Evolutionary conservation across 1,139 yeast genomes (phyloP), one percentile per base, ranked within the genome.

Genomic region (Taiozyma sp.): DNA sequence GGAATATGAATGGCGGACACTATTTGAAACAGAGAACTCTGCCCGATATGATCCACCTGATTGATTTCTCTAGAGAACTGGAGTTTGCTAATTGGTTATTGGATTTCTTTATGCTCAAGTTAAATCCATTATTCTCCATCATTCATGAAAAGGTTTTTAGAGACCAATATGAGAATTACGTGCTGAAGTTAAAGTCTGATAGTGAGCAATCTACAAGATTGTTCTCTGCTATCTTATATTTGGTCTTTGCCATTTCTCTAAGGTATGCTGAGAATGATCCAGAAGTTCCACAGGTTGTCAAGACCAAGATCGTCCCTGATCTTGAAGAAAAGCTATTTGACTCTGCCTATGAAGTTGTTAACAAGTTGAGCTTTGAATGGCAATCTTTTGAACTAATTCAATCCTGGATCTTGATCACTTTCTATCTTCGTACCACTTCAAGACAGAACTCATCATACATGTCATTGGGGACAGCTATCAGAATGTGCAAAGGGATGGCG

Each of bases 341-440:
- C 54, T 77, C 76, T 53, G 74, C 79, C 6, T 68, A 77, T 62
- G 63, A 68, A 26, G 74, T 81, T 13, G 68, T 81, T 7, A 68
- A 72, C 22, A 72, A 74, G 19, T 67, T 83, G 45, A 71, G 81
- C 44, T 81, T 82, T 62, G 86, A 83, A 62, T 83, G 88, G 87
- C 86, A 82, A 60, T 75, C 83, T 22, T 75, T 79, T 53, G 89
- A 83, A 61, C 70, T 83, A 55, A 75, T 82, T 40, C 89, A 83
- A 61, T 74, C 81, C 42, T 81, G 88, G 85, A 64, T 81, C 14
- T 64, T 83, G 30, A 72, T 80, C 32, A 65, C 82, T 0, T 59
- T 81, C 22, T 83, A 82, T 58, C 65, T 83, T 42, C 68, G 89
- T 43, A 67, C 78, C 3, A 68, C 80, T 39, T 83, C 81, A 58